These are phyloP conservation scores for Nyctanthes arbortristis DNA, from an alignment of 257 asterid genomes.

Conservation along the genomic window DNA sequence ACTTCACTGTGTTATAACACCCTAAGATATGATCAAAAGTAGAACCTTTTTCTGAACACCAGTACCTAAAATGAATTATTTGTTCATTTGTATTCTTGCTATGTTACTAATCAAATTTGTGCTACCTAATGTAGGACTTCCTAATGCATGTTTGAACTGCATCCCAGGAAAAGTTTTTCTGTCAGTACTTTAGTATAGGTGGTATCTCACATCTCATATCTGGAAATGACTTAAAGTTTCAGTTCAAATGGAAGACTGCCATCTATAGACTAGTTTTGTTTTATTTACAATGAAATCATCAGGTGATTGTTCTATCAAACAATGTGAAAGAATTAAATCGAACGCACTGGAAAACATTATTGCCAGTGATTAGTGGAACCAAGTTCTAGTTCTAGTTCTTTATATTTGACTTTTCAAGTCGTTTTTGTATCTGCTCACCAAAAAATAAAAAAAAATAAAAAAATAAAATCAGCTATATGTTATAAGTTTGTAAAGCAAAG, in stretches of 20 bases:
- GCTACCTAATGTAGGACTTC: not conserved
- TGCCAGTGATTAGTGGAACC: not conserved
- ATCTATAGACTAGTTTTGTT: not conserved
- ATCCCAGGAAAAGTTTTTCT: not conserved
- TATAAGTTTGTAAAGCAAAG: not conserved
- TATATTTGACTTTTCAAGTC: not conserved
- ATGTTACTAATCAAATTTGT: not conserved
- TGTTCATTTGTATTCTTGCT: not conserved
- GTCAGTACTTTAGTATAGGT: not conserved
- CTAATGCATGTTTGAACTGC: not conserved
- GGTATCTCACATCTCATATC: not conserved
- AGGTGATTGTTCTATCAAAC: not conserved
- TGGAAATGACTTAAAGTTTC: not conserved
- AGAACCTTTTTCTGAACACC: not conserved
- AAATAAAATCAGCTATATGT: too few relatives aligned
- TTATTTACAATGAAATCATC: too few relatives aligned
- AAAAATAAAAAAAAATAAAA: too few relatives aligned
- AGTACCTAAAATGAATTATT: not conserved
- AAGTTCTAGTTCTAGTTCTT: not conserved
- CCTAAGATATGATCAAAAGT: not conserved
- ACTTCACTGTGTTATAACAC: conserved; percentile 4
- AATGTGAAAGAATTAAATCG: not conserved
- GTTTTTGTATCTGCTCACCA: not conserved
- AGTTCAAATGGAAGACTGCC: not conserved
- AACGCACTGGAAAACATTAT: not conserved